Evolutionary conservation across 495 filamentous ascomycete species (phyloP).

Genomic region (Copromyces sp.): DNA sequence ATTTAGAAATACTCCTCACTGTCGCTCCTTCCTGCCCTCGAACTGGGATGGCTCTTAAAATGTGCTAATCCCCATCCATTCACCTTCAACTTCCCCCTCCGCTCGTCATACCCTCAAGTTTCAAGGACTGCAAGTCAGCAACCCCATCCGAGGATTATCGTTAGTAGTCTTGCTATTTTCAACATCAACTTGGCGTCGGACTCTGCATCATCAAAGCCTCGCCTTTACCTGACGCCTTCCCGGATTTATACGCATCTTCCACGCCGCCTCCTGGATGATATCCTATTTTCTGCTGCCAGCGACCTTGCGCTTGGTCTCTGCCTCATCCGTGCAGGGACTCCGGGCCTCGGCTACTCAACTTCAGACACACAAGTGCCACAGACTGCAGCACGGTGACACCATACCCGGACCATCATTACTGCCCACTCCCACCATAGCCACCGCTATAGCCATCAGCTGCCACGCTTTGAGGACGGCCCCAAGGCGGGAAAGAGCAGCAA

Average conservation of each 20-base stretch:
- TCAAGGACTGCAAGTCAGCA: neutral
- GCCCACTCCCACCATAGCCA: neutral
- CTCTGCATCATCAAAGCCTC: neutral
- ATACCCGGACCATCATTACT: neutral
- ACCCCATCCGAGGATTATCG: neutral
- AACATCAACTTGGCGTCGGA: neutral
- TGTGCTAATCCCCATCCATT: neutral
- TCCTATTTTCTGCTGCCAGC: neutral
- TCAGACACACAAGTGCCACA: neutral
- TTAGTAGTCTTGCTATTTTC: neutral
- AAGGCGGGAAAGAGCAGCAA: conserved; percentile 6
- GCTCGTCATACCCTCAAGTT: neutral
- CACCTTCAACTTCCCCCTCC: neutral
- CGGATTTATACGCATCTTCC: neutral
- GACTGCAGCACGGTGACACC: neutral
- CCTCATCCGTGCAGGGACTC: neutral
- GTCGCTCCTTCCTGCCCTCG: neutral
- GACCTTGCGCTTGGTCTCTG: neutral
- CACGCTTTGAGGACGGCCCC: neutral
- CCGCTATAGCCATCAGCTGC: neutral
- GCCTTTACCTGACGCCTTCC: neutral
- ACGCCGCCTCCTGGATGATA: neutral
- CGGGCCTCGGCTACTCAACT: neutral
- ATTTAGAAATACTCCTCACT: neutral
- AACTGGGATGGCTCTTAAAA: neutral